These are phyloP conservation scores for Anthracocystis panici-leucophaei DNA, from an alignment of 1,284 basidiomycete genomes.

Conservation along the genomic window DNA sequence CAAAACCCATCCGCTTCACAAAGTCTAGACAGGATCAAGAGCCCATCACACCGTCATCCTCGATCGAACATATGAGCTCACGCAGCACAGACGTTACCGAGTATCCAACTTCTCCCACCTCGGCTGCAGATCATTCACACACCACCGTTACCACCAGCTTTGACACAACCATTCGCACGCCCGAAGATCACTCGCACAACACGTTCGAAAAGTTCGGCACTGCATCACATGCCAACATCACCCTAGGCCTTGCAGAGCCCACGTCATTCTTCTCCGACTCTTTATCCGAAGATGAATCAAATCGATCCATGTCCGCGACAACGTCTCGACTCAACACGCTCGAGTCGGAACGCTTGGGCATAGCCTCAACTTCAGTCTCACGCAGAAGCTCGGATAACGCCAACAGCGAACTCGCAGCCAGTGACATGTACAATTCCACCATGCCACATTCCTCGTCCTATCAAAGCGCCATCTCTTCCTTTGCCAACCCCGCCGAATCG, in stretches of 20 bases:
- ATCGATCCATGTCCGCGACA: slow-evolving; percentile 15
- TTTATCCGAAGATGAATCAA: slow-evolving; percentile 18
- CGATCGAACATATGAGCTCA: slow-evolving; percentile 20
- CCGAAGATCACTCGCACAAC: slow-evolving; percentile 6
- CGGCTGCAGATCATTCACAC: slow-evolving; percentile 13
- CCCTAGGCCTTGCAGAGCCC: slow-evolving; percentile 15
- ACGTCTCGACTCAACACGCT: slow-evolving; percentile 11
- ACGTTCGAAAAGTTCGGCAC: neutral
- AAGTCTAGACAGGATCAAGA: slow-evolving; percentile 22
- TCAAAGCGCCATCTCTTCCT: slow-evolving; percentile 27
- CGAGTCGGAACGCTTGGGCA: neutral
- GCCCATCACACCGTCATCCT: slow-evolving; percentile 30
- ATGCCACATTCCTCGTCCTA: slow-evolving; percentile 32
- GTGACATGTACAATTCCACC: slow-evolving; percentile 14
- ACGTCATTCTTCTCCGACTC: slow-evolving; percentile 35
- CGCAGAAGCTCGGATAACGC: slow-evolving; percentile 24
- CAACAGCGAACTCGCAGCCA: slow-evolving; percentile 9
- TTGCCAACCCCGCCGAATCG: slow-evolving; percentile 12
- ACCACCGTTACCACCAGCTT: slow-evolving; percentile 31
- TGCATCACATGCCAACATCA: neutral
- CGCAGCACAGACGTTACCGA: slow-evolving; percentile 20
- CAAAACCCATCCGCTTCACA: slow-evolving; percentile 33
- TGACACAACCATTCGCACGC: slow-evolving; percentile 16
- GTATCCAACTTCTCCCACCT: slow-evolving; percentile 19
- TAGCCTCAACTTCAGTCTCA: slow-evolving; percentile 6